Conservation (phyloP, 768 basidiomycete genomes). For the Xanthoconium stramineum region DNA sequence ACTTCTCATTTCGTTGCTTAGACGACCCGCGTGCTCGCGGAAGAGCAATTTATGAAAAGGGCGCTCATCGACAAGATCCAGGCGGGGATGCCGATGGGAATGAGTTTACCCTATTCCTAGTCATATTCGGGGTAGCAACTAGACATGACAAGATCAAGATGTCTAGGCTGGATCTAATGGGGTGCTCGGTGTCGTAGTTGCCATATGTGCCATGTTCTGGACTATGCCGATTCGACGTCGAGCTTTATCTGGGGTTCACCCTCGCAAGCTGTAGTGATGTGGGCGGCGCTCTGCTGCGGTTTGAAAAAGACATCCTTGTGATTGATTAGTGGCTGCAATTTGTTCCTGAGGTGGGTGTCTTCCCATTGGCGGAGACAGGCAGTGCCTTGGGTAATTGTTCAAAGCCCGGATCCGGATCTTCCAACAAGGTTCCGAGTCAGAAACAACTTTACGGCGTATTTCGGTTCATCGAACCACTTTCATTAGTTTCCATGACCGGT, state of each 20-base stretch:
- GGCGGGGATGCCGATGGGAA: slow-evolving; percentile 51
- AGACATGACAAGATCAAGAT: slow-evolving; percentile 24
- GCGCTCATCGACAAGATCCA: slow-evolving; percentile 92
- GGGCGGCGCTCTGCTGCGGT: slow-evolving; percentile 23
- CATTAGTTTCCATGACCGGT: slow-evolving; percentile 12
- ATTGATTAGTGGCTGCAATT: slow-evolving; percentile 27
- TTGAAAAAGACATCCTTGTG: slow-evolving; percentile 15
- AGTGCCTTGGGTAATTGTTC: slow-evolving; percentile 31
- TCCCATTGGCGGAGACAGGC: slow-evolving; percentile 24
- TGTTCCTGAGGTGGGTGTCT: slow-evolving; percentile 26
- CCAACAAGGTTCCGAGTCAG: slow-evolving; percentile 27
- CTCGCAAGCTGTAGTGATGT: slow-evolving; percentile 13
- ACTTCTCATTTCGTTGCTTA: slow-evolving; percentile 31
- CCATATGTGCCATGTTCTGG: slow-evolving; percentile 37
- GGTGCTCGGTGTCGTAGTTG: slow-evolving; percentile 36
- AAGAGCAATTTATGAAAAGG: slow-evolving; percentile 97
- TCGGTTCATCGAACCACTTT: slow-evolving; percentile 27
- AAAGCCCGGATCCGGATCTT: slow-evolving; percentile 32
- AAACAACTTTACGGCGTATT: slow-evolving; percentile 20
- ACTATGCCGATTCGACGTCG: slow-evolving; percentile 18
- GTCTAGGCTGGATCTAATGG: slow-evolving; percentile 23
- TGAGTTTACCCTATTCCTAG: slow-evolving; percentile 37
- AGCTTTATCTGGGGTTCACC: slow-evolving; percentile 24
- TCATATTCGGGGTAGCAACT: slow-evolving; percentile 37
- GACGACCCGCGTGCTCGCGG: slow-evolving; percentile 82